Percentiles rank a stretch among this genome's conserved stretches.
Conservation (phyloP, 768 basidiomycete genomes). For the Phlebiopsis gigantea region DNA sequence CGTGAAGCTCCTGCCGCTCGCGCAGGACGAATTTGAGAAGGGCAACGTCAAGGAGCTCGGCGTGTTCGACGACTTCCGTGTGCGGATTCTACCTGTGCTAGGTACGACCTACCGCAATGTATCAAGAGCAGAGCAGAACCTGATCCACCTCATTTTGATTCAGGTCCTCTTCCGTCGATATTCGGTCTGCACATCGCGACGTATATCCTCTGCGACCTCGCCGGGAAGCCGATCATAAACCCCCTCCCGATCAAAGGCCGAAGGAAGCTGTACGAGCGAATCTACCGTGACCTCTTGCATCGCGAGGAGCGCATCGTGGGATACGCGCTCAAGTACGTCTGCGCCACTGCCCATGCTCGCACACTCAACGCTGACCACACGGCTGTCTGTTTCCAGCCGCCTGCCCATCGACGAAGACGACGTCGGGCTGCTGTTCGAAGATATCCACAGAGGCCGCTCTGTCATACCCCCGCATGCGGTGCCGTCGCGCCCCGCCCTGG, state of each 20-base stretch:
- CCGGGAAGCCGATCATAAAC: constrained; percentile 76
- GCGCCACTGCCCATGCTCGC: neutral
- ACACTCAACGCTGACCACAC: neutral
- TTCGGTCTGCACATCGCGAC: constrained; percentile 91
- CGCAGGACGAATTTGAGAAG: constrained; percentile 88
- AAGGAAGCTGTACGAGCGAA: constrained; percentile 74
- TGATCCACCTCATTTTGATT: neutral
- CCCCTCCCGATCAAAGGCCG: constrained; percentile 85
- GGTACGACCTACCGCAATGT: constrained; percentile 36
- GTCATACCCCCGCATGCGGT: constrained; percentile 74
- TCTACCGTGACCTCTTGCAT: constrained; percentile 70
- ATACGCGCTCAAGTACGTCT: constrained; percentile 46
- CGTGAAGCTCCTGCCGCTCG: constrained; percentile 82
- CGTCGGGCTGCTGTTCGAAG: constrained; percentile 80
- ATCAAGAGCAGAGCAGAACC: neutral
- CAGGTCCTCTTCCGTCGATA: constrained; percentile 79
- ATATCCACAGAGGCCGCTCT: constrained; percentile 75
- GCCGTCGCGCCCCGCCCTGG: constrained; percentile 64
- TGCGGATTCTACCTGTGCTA: constrained; percentile 89
- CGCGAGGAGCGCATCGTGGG: constrained; percentile 70
- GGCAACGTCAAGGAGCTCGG: constrained; percentile 87
- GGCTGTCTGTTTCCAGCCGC: constrained; percentile 39
- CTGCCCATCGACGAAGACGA: constrained; percentile 83
- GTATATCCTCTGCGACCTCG: constrained; percentile 82
- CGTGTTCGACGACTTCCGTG: constrained; percentile 88